Evolutionary conservation across 352 stramenopile genomes (phyloP), one percentile per base, ranked within the genome.

Genomic region (Pythium biforme): DNA sequence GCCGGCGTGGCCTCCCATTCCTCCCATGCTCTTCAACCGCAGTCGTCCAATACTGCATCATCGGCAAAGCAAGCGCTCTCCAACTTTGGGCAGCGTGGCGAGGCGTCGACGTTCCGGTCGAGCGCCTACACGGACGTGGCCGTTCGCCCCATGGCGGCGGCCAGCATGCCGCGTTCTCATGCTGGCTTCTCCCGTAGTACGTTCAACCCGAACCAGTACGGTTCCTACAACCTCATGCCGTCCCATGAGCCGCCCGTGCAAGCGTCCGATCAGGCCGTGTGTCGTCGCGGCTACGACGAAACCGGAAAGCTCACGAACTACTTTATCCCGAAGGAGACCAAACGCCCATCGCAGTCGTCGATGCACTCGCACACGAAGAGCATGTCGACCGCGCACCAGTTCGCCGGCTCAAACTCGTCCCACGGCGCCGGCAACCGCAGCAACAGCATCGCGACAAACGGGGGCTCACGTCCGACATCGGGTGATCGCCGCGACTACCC

Each of bases 241-340:
- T 70, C 76, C 25, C 74, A 46, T 22, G 69, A 77, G 9, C 56
- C 76, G 34, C 75, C 77, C 0, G 68, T 90, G 50, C 72, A 82
- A 55, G 61, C 75, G 20, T 67, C 60, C 4, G 61, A 57, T 27
- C 39, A 65, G 22, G 70, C 66, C 0, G 66, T 89, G 9, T 88
- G 77, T 20, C 80, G 83, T 43, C 73, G 81, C 53, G 83, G 81
- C 6, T 90, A 90, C 56, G 83, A 90, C 41, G 81, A 90, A 66
- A 90, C 83, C 0, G 83, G 83, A 33, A 90, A 90, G 64, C 64
- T 92, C 31, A 90, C 83, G 19, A 90, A 83, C 55, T 90, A 85
- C 64, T 89, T 89, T 55, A 58, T 88, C 26, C 77, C 81, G 23
- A 86, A 87, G 37, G 72, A 89, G 8, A n/a, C 66, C 14, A 76